Evolutionary conservation across 2,329 filamentous ascomycete genomes (phyloP).

Genomic region (Colletotrichum destructivum): DNA sequence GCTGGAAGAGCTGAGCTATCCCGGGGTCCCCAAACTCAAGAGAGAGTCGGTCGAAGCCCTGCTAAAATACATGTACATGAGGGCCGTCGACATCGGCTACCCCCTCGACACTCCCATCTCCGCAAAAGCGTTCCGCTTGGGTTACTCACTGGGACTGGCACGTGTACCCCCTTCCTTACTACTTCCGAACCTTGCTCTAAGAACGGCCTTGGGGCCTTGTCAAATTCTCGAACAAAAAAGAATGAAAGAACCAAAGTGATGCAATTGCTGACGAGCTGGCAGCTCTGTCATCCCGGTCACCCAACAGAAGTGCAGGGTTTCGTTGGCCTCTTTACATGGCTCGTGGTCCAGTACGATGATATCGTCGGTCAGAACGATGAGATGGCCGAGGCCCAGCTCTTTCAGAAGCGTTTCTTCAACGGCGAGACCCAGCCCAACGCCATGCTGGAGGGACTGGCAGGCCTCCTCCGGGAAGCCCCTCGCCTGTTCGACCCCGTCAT

Average conservation of each 20-base stretch:
- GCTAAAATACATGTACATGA: conserved; percentile 43
- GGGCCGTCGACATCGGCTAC: conserved; percentile 42
- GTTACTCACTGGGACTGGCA: conserved; percentile 42
- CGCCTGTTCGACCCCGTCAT: conserved; percentile 43
- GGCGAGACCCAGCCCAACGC: conserved; percentile 43
- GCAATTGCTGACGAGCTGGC: conserved; percentile 17
- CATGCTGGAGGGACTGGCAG: conserved; percentile 42
- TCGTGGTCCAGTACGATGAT: conserved; percentile 46
- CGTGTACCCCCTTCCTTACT: conserved; percentile 14
- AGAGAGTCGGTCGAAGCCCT: conserved; percentile 41
- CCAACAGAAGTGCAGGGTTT: conserved; percentile 42
- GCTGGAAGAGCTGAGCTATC: conserved; percentile 37
- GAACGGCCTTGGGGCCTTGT: background rate
- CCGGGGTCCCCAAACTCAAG: conserved; percentile 40
- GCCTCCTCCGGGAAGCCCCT: conserved; percentile 42
- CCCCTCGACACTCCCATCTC: conserved; percentile 44
- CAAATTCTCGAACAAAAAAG: background rate
- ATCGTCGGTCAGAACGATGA: conserved; percentile 43
- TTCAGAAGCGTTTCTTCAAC: conserved; percentile 43
- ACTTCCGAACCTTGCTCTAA: too few species aligned
- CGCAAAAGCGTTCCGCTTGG: conserved; percentile 44
- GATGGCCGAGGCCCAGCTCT: conserved; percentile 41
- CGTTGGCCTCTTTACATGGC: conserved; percentile 46
- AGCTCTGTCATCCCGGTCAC: conserved; percentile 45
- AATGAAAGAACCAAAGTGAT: conserved; percentile 1